Conservation (phyloP, 768 basidiomycete species). For the Mycena maculata region DNA sequence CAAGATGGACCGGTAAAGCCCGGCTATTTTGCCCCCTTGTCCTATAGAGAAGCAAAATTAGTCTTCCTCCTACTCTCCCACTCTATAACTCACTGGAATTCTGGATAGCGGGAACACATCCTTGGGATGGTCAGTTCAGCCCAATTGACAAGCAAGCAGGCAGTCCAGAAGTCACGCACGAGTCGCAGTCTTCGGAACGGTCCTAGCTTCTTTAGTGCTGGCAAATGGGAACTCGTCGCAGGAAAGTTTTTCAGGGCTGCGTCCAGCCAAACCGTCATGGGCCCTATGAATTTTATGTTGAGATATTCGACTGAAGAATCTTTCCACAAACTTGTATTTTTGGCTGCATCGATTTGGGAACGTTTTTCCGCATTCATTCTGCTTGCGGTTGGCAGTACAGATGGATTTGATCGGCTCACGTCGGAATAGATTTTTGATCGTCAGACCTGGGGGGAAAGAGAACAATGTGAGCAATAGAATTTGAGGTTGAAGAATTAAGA, state of each 20-base stretch:
- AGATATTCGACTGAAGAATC: neutral
- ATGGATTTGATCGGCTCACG: neutral
- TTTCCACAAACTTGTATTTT: neutral
- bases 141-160: too few species aligned
- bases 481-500: neutral
- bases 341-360: neutral
- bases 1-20: neutral
- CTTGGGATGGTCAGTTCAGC: neutral
- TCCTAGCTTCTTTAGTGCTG: neutral
- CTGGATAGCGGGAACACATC: neutral
- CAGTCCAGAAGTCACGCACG: neutral
- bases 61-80: neutral
- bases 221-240: constrained; percentile 5
- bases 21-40: constrained; percentile 4
- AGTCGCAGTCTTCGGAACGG: neutral
- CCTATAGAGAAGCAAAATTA: neutral
- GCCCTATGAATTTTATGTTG: neutral
- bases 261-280: neutral
- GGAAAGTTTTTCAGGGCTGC: neutral
- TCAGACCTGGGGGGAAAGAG: neutral
- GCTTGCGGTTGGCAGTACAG: neutral
- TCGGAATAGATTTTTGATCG: neutral
- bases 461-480: neutral
- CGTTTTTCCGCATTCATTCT: neutral
- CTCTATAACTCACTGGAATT: neutral